phyloP scores from a whole-genome alignment of 345 rosid species.

The Angophora floribunda region DNA sequence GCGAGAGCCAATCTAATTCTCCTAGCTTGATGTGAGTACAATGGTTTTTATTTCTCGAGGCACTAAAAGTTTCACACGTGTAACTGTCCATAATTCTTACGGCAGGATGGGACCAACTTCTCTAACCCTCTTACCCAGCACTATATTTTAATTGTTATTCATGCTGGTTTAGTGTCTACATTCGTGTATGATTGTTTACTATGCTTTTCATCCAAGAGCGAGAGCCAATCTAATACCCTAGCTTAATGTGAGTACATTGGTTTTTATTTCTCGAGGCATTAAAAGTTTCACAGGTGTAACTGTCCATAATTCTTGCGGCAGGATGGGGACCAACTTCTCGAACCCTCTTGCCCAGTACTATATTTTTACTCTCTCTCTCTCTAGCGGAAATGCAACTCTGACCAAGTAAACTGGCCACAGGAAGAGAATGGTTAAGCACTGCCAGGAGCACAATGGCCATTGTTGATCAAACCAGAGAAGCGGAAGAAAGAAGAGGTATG shows the following conservation, averaged over 20 bases:
- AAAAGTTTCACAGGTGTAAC: background rate
- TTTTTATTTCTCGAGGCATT: background rate
- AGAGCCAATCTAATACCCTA: background rate
- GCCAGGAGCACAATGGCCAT: background rate
- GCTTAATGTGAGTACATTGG: background rate
- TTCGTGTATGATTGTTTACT: background rate
- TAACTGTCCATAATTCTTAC: background rate
- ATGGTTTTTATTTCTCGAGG: background rate
- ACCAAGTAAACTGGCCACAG: background rate
- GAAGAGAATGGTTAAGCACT: background rate
- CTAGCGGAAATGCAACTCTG: background rate
- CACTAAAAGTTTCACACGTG: background rate
- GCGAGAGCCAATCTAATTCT: background rate
- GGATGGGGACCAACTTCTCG: background rate
- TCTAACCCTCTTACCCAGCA: background rate
- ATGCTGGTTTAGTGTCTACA: background rate
- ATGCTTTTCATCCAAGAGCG: background rate
- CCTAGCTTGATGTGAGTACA: background rate
- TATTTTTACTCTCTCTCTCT: background rate
- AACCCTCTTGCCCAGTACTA: background rate
- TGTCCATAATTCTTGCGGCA: background rate
- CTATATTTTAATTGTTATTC: background rate
- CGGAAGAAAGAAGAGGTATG: background rate
- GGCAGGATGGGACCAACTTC: background rate
- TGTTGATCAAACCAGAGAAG: background rate